Percentiles rank a stretch among this genome's conserved stretches.
These are phyloP conservation scores for Scortechinia acanthostroma DNA, from an alignment of 2,329 filamentous ascomycete species.

Conservation along the genomic window DNA sequence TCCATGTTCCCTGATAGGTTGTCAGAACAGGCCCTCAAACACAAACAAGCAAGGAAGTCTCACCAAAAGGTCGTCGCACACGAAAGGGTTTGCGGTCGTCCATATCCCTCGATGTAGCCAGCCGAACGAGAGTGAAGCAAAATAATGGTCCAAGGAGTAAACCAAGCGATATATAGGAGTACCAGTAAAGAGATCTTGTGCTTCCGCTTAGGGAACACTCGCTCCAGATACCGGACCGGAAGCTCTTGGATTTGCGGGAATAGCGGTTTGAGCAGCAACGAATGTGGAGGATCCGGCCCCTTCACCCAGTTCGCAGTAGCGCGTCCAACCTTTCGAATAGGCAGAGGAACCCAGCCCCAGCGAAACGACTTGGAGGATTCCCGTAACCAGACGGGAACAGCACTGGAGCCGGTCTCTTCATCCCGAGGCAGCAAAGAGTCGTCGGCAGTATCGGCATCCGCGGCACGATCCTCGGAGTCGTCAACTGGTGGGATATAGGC, in stretches of 20 bases:
- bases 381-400: slow-evolving; percentile 33
- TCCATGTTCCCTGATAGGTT: slow-evolving; percentile 19
- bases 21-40: slow-evolving; percentile 6
- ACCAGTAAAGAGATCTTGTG: slow-evolving; percentile 31
- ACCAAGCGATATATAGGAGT: slow-evolving; percentile 32
- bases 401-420: slow-evolving; percentile 3
- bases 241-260: slow-evolving; percentile 34
- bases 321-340: slow-evolving; percentile 29
- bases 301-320: slow-evolving; percentile 32
- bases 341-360: slow-evolving; percentile 35
- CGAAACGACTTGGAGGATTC: slow-evolving; percentile 34
- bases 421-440: not conserved
- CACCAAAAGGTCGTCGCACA: slow-evolving; percentile 36
- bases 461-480: not conserved
- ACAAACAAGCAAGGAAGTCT: slow-evolving; percentile 6
- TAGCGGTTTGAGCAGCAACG: slow-evolving; percentile 31
- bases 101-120: slow-evolving; percentile 36
- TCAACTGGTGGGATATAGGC: slow-evolving; percentile 19
- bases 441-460: not conserved
- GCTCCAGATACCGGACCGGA: slow-evolving; percentile 29
- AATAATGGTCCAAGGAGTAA: slow-evolving; percentile 33
- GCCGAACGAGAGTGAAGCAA: slow-evolving; percentile 32
- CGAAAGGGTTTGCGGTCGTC: slow-evolving; percentile 30
- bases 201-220: slow-evolving; percentile 31
- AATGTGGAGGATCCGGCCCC: slow-evolving; percentile 33